Evolutionary conservation across 768 basidiomycete species (phyloP), one percentile per base, ranked within the genome.

Genomic region (Trichaptum fuscoviolaceum): DNA sequence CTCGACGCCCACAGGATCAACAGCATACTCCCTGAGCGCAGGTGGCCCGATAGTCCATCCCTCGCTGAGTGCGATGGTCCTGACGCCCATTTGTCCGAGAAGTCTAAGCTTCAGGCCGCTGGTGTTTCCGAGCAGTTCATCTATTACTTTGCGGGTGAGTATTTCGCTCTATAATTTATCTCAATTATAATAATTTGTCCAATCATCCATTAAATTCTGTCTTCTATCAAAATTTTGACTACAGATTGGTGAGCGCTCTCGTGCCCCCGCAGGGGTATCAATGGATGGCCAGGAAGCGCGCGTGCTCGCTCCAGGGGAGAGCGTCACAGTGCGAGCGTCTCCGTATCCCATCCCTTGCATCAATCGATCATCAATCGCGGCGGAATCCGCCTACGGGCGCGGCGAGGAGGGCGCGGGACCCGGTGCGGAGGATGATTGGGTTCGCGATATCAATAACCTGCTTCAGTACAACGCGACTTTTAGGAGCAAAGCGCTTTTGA

Each of bases 21-120:
- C 96, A 2, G 96, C 96, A 18, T 97, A 98, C 77, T 97, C 95
- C 0, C 83, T 98, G 25, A 96, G 95, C 2, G 93, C 95, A 0
- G 96, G 96, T 35, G 96, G 96, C 26, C 96, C 96, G 3, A 97
- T 98, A 70, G 94, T 97, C 0, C 96, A 97, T 69, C 96, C 96
- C 1, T 93, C 92, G 1, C 80, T 96, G 52, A 92, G 91, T 67
- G 92, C 95, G 0, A 83, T 97, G 63, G 91, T 98, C 17, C 80
- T 98, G 57, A 96, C 96, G 1, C 96, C 96, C n/a, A 96, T 98
- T 70, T 95, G 94, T 72, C 96, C 96, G 62, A 85, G 96, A 65
- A 95, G 93, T 74, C 78, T 98, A 23, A 93, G 91, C 34, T 98
- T 98, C 77, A 82, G 96, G 15, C 95, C 95, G 1, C 85, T 98